Evolutionary conservation across 495 filamentous ascomycete genomes (phyloP).

Genomic region (Stereocaulon alpinum): DNA sequence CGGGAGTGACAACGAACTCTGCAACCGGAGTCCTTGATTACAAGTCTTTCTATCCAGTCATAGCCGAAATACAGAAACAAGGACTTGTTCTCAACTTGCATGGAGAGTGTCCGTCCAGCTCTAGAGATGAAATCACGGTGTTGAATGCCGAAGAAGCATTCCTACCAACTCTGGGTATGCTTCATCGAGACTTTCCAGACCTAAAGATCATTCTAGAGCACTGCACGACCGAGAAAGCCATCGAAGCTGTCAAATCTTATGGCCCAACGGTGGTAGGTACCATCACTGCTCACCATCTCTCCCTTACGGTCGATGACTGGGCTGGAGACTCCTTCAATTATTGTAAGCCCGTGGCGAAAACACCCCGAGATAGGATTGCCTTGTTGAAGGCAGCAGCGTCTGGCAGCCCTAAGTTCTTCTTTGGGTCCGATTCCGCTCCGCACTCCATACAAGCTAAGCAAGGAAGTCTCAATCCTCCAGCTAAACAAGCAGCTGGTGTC

Average conservation of each 20-base stretch:
- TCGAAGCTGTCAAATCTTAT: slow-evolving; percentile 64
- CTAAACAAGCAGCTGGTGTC: slow-evolving; percentile 67
- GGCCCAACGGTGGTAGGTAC: slow-evolving; percentile 65
- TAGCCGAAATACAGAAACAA: slow-evolving; percentile 65
- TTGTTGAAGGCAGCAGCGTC: slow-evolving; percentile 57
- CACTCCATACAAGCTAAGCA: slow-evolving; percentile 68
- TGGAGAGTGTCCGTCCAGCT: slow-evolving; percentile 41
- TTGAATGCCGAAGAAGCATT: slow-evolving; percentile 75
- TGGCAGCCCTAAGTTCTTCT: slow-evolving; percentile 73
- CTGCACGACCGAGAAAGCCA: slow-evolving; percentile 72
- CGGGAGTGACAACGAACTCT: slow-evolving; percentile 72
- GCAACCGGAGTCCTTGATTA: slow-evolving; percentile 69
- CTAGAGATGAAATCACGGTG: slow-evolving; percentile 42
- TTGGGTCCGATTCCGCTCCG: slow-evolving; percentile 62
- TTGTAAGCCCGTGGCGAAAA: slow-evolving; percentile 80
- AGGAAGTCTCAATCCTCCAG: slow-evolving; percentile 31
- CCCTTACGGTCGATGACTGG: slow-evolving; percentile 66
- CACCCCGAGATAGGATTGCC: slow-evolving; percentile 62
- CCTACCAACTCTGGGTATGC: slow-evolving; percentile 59
- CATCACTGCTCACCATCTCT: slow-evolving; percentile 73
- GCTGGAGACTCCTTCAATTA: slow-evolving; percentile 68
- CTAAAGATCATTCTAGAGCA: slow-evolving; percentile 71
- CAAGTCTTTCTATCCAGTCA: slow-evolving; percentile 61
- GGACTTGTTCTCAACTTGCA: slow-evolving; percentile 55
- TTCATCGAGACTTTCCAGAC: slow-evolving; percentile 67